These are phyloP conservation scores for Cornus controversa DNA, from an alignment of 148 eudicot species.

Conservation along the genomic window DNA sequence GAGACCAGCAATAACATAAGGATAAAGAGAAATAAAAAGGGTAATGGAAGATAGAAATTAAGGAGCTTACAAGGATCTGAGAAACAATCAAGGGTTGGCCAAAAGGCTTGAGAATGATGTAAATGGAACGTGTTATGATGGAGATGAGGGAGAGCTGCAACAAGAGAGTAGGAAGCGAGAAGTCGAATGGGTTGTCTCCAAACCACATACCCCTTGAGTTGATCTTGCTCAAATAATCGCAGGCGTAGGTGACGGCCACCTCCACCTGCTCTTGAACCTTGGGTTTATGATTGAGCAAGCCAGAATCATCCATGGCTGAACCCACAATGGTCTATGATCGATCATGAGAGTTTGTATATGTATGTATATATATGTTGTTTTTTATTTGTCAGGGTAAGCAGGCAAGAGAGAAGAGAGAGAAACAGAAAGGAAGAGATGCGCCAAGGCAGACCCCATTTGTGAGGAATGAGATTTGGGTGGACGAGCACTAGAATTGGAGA, in stretches of 20 bases:
- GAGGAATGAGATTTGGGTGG: constrained; percentile 16
- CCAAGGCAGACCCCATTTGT: neutral
- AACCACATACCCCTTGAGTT: constrained; percentile 17
- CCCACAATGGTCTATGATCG: neutral
- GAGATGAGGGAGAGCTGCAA: constrained; percentile 29
- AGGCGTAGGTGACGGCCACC: neutral
- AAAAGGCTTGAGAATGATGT: constrained; percentile 25
- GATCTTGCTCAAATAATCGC: constrained; percentile 17
- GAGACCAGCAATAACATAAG: neutral
- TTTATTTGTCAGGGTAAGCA: neutral
- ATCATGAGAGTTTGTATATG: neutral
- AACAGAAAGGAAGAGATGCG: neutral
- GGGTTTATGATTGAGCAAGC: neutral
- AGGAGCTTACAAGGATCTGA: constrained; percentile 34
- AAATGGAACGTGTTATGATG: constrained; percentile 11
- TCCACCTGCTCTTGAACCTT: neutral
- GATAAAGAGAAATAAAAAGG: neutral
- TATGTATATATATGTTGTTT: neutral
- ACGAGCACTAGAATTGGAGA: constrained; percentile 7
- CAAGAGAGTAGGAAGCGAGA: constrained; percentile 21
- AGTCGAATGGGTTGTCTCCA: constrained; percentile 27
- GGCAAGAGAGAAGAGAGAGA: constrained; percentile 4
- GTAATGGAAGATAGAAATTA: neutral
- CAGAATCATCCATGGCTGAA: neutral
- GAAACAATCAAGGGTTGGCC: constrained; percentile 32